Base-by-base conservation (phyloP, 1,284 basidiomycete genomes). In the Phellopilus nigrolimitatus region DNA sequence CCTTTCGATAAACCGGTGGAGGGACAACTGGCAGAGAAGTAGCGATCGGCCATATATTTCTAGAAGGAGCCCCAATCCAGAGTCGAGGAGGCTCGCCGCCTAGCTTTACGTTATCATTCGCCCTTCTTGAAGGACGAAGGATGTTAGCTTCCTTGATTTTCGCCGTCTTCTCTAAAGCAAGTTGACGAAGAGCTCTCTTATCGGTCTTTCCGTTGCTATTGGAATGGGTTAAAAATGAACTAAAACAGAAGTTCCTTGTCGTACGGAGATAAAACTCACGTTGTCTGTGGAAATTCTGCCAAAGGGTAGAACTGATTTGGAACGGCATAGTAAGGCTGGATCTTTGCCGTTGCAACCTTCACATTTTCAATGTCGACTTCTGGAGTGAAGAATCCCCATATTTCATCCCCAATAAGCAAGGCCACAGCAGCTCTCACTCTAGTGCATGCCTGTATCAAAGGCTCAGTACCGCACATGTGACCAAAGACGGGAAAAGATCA, bases 311-410 rank as follows among this genome's bases (percentile, higher is more conserved):
- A 72, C 33, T 68, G 68, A 0, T 71, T 71, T 2, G 79, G 79
- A 12, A 80, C 75, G 3, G 78, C 78, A 61, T 82, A 80, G 62
- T 80, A 80, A 10, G 79, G 78, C 58, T 79, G 76, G 15, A 78
- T 68, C 55, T 74, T 71, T 19, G 71, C 64, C 3, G 73, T 67
- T 19, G 73, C 71, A 13, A 66, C 65, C 49, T 66, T 68, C 7
- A 80, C 73, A 22, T 64, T 64, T 25, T 73, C 70, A 13, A 66
- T 57, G 41, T 66, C 64, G 8, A 71, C 68, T n/a, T 61, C 61
- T 3, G 79, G 79, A 5, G 74, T 73, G 17, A 73, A 65, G 56
- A 79, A 80, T 9, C 79, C 79, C 75, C 77, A 79, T 3, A 82
- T 67, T 51, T 74, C 72, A 12, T 64, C 68, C 24, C 75, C 73